A percentile compares a stretch with the other conserved stretches of the same genome.
phyloP scores from a whole-genome alignment of 176 grass and related monocot species.

The Puccinellia tenuiflora region DNA sequence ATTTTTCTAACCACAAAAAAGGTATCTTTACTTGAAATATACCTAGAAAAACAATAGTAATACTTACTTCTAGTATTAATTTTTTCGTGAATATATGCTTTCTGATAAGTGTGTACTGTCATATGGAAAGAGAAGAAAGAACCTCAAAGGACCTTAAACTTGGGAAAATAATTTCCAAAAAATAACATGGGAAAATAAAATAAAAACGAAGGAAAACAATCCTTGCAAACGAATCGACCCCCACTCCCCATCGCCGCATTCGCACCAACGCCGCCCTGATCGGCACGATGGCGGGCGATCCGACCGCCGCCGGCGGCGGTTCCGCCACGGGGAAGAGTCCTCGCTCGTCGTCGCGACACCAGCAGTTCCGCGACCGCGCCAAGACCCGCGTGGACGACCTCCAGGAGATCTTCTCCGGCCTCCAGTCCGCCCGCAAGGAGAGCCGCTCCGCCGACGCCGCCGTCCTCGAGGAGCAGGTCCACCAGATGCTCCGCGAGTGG shows the following conservation, averaged over 20 bases:
- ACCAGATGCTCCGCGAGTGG: conserved; percentile 95
- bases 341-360: conserved; percentile 56
- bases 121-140: not conserved
- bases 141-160: not conserved
- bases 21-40: no score
- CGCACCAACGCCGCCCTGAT: not conserved
- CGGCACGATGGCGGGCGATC: conserved; percentile 37
- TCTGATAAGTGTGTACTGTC: no score
- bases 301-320: not conserved
- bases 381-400: conserved; percentile 88
- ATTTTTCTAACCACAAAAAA: no score
- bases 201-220: not conserved
- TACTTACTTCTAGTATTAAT: no score
- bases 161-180: not conserved
- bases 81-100: no score
- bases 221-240: not conserved
- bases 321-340: conserved; percentile 40
- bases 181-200: not conserved
- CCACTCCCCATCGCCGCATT: not conserved
- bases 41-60: no score
- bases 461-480: conserved; percentile 80
- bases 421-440: conserved; percentile 83
- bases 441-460: conserved; percentile 74
- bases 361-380: conserved; percentile 77
- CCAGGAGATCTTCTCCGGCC: conserved; percentile 79